These are phyloP conservation scores for Xylaria telfairii DNA, from an alignment of 495 filamentous ascomycete species.

Conservation along the genomic window DNA sequence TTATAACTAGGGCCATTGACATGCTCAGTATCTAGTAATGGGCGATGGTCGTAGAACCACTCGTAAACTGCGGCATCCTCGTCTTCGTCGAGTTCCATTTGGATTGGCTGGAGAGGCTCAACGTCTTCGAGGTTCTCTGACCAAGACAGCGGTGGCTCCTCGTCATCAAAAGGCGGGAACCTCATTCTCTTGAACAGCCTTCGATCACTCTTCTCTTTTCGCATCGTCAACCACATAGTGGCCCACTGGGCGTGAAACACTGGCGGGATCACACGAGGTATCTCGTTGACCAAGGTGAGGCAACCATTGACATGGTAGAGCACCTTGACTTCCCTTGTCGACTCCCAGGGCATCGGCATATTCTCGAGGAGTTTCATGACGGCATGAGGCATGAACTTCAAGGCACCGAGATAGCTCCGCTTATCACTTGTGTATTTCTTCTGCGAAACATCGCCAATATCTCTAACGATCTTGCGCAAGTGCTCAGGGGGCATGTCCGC, in stretches of 20 bases:
- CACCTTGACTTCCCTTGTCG: constrained; percentile 92
- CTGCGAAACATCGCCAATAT: constrained; percentile 99
- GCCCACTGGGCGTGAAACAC: constrained; percentile 99
- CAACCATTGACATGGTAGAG: constrained; percentile 99
- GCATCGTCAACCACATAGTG: constrained; percentile 99
- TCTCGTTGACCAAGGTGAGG: constrained; percentile 96
- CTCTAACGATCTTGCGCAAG: constrained; percentile 95
- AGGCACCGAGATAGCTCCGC: constrained; percentile 92
- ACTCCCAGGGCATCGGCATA: constrained; percentile 99
- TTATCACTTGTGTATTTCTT: constrained; percentile 99
- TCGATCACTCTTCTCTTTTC: constrained; percentile 95
- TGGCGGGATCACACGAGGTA: constrained; percentile 94
- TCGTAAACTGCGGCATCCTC: constrained; percentile 91
- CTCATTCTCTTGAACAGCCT: constrained; percentile 99
- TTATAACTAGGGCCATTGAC: constrained; percentile 98
- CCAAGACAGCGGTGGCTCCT: constrained; percentile 97
- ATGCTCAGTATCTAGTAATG: constrained; percentile 88
- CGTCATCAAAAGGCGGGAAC: constrained; percentile 98
- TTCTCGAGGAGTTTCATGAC: constrained; percentile 98
- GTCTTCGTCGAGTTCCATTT: constrained; percentile 97
- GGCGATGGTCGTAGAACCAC: constrained; percentile 98
- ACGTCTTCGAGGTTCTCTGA: constrained; percentile 99
- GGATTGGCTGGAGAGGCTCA: constrained; percentile 96
- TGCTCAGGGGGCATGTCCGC: constrained; percentile 99
- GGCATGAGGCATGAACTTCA: constrained; percentile 99